These are phyloP conservation scores for Plantago elongata DNA, from an alignment of 257 asterid genomes.

Conservation along the genomic window DNA sequence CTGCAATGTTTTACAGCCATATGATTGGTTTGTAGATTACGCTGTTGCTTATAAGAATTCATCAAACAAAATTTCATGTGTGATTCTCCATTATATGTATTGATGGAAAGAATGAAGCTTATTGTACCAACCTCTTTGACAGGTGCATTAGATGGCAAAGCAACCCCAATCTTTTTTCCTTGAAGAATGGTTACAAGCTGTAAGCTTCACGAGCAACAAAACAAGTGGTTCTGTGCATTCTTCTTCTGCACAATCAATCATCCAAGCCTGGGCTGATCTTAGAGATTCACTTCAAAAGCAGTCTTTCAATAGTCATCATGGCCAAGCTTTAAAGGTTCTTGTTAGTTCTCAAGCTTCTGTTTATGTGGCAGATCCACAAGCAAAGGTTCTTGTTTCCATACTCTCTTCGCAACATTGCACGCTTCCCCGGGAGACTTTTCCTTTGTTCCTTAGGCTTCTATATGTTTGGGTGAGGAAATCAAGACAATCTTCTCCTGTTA, in stretches of 20 bases:
- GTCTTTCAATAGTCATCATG: constrained; percentile 49
- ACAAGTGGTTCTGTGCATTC: constrained; percentile 28
- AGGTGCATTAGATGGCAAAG: constrained; percentile 46
- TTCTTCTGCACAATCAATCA: constrained; percentile 61
- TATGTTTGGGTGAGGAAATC: constrained; percentile 84
- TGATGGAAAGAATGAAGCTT: neutral
- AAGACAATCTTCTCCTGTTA: constrained; percentile 49
- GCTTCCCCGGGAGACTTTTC: constrained; percentile 59
- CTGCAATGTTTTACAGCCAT: no score
- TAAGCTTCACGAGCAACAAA: constrained; percentile 25
- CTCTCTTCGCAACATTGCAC: constrained; percentile 47
- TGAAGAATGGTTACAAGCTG: constrained; percentile 72
- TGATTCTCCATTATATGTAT: neutral
- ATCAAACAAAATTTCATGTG: neutral
- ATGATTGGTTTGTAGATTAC: no score
- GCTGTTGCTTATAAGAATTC: no score
- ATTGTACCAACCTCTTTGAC: neutral
- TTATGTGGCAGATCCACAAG: constrained; percentile 91
- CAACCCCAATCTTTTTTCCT: constrained; percentile 55
- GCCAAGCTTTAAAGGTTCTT: constrained; percentile 57
- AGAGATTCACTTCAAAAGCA: constrained; percentile 54
- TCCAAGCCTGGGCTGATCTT: constrained; percentile 91
- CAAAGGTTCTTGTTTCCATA: constrained; percentile 65
- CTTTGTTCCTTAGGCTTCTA: constrained; percentile 65
- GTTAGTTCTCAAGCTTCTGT: constrained; percentile 53